These are phyloP conservation scores for Posidonia australis DNA, from an alignment of 106 monocot species.

Conservation along the genomic window DNA sequence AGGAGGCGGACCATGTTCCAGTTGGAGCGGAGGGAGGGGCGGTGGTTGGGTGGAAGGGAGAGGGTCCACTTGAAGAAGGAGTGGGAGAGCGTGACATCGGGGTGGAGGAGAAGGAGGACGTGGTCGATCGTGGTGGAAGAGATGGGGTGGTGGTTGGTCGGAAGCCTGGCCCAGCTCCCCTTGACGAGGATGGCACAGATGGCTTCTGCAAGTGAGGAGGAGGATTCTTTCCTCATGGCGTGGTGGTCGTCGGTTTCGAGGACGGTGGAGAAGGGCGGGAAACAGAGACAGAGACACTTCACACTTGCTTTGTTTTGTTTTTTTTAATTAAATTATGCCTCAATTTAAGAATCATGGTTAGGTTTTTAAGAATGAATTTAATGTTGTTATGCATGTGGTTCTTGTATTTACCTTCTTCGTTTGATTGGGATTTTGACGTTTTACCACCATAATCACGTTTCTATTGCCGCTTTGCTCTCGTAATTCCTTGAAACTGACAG, in stretches of 20 bases:
- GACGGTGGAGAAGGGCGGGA: too few species aligned
- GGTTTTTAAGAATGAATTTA: too few species aligned
- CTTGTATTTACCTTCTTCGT: too few species aligned
- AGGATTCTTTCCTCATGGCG: not conserved
- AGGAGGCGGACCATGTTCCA: constrained; percentile 78
- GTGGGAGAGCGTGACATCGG: constrained; percentile 33
- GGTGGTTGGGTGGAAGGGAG: constrained; percentile 49
- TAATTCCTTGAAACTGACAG: too few species aligned
- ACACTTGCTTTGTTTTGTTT: too few species aligned
- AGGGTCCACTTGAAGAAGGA: constrained; percentile 59
- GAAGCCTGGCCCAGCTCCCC: constrained; percentile 35
- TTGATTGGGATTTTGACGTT: too few species aligned
- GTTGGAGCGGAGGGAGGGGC: constrained; percentile 57
- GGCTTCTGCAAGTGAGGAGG: constrained; percentile 15
- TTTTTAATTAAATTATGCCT: too few species aligned
- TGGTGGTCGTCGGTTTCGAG: not conserved
- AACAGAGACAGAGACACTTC: too few species aligned
- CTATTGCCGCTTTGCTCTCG: too few species aligned
- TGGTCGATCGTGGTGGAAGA: constrained; percentile 32
- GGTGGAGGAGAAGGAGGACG: constrained; percentile 40
- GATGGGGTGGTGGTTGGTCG: constrained; percentile 13
- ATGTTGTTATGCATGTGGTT: too few species aligned
- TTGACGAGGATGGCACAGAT: constrained; percentile 54
- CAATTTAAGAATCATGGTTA: too few species aligned
- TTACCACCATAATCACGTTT: too few species aligned